Evolutionary conservation across 805 yeast species (phyloP).

Genomic region (Komagataella kurtzmanii): DNA sequence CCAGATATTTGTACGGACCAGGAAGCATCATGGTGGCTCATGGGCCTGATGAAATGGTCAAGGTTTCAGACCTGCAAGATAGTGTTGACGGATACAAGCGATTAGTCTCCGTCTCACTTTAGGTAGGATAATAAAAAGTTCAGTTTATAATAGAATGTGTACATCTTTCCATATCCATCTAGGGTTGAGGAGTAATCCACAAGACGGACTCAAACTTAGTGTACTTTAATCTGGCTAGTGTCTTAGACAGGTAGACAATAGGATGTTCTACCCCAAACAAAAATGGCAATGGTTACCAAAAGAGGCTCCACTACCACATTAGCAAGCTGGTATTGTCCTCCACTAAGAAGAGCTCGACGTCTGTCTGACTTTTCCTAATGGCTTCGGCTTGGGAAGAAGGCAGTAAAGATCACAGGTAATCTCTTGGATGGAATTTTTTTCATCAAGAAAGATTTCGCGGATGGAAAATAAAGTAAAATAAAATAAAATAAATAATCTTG

Average conservation of each 20-base stretch:
- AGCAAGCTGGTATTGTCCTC: not conserved
- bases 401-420: not conserved
- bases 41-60: conserved; percentile 39
- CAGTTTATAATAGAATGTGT: conserved; percentile 5
- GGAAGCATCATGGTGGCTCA: conserved; percentile 54
- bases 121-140: conserved; percentile 1
- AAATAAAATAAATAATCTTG: not conserved
- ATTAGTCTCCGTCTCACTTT: conserved; percentile 14
- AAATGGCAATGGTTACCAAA: not conserved
- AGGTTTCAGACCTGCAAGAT: conserved; percentile 27
- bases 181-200: conserved; percentile 7
- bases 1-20: conserved; percentile 50
- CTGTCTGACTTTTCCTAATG: not conserved
- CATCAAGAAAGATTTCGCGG: not conserved
- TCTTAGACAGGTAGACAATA: not conserved
- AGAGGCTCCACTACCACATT: not conserved
- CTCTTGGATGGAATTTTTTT: not conserved
- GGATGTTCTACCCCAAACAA: not conserved
- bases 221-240: conserved; percentile 9
- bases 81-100: conserved; percentile 42
- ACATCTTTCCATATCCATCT: conserved; percentile 17
- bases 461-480: no score
- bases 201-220: conserved; percentile 18
- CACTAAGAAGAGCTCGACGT: not conserved
- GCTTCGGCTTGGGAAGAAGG: not conserved